Percentiles rank a stretch among this genome's conserved stretches.
Evolutionary conservation across 2,329 filamentous ascomycete genomes (phyloP).

Genomic region (Phaeosphaeria sp.): DNA sequence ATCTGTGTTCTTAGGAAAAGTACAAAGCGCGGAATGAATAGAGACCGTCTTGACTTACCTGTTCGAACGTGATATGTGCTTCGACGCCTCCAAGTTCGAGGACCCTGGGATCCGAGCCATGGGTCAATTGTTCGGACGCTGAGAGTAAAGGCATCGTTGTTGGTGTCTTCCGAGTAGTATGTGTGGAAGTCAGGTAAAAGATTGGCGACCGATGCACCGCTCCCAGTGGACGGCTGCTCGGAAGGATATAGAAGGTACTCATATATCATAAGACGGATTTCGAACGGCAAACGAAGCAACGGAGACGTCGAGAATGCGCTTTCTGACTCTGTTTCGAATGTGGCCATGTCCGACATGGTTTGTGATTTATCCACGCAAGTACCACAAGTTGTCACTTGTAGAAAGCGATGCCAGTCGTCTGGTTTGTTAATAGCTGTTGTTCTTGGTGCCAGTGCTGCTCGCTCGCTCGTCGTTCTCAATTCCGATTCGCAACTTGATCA

Average conservation of each 20-base stretch:
- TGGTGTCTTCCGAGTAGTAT: conserved; percentile 46
- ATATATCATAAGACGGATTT: conserved; percentile 58
- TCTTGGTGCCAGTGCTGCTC: too few relatives aligned
- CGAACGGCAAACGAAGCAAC: conserved; percentile 54
- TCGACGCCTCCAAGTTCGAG: conserved; percentile 40
- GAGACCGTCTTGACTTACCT: conserved; percentile 31
- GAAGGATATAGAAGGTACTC: conserved; percentile 52
- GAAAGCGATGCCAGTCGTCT: too few relatives aligned
- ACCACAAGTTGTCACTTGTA: too few relatives aligned
- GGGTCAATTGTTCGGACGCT: conserved; percentile 55
- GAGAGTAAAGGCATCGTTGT: conserved; percentile 44
- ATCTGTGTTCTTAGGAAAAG: neutral
- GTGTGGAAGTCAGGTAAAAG: conserved; percentile 51
- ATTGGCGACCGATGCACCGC: conserved; percentile 41
- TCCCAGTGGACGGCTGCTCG: conserved; percentile 34
- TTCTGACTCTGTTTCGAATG: neutral
- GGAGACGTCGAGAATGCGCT: conserved; percentile 30
- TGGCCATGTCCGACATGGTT: conserved; percentile 9
- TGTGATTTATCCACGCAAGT: neutral
- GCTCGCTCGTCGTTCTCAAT: too few relatives aligned
- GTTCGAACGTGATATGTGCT: conserved; percentile 48
- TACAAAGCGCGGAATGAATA: neutral
- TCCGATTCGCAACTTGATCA: too few relatives aligned
- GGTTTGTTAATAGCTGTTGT: too few relatives aligned
- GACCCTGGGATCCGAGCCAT: conserved; percentile 32